phyloP scores from a whole-genome alignment of 805 yeast genomes.

The Lachancea cidri region DNA sequence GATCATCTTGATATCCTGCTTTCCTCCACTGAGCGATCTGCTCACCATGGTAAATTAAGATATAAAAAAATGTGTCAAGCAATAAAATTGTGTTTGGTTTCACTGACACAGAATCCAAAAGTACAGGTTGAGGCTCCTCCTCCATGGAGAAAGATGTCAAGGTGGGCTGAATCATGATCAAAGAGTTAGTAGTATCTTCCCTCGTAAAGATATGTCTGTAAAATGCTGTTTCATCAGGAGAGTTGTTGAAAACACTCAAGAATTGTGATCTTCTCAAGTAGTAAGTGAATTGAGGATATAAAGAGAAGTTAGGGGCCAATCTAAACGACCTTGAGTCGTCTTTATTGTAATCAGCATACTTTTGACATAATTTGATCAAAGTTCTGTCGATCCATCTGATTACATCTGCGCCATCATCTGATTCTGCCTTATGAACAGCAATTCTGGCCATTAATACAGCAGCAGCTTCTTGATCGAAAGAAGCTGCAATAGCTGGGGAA shows the following conservation, averaged over 20 bases:
- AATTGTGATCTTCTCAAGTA: slow-evolving; percentile 95
- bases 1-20: slow-evolving; percentile 87
- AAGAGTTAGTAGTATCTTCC: slow-evolving; percentile 87
- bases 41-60: slow-evolving; percentile 91
- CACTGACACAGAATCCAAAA: slow-evolving; percentile 88
- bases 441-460: slow-evolving; percentile 90
- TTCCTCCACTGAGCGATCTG: slow-evolving; percentile 95
- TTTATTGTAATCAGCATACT: slow-evolving; percentile 88
- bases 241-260: slow-evolving; percentile 91
- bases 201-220: slow-evolving; percentile 87
- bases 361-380: slow-evolving; percentile 82
- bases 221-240: slow-evolving; percentile 98
- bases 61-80: slow-evolving; percentile 94
- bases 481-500: slow-evolving; percentile 46
- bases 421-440: slow-evolving; percentile 74
- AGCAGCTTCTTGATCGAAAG: slow-evolving; percentile 99
- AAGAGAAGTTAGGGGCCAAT: slow-evolving; percentile 73
- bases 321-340: slow-evolving; percentile 80
- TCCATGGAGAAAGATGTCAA: slow-evolving; percentile 79
- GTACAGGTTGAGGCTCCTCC: slow-evolving; percentile 84
- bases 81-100: slow-evolving; percentile 82
- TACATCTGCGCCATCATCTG: slow-evolving; percentile 89
- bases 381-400: slow-evolving; percentile 93
- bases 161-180: slow-evolving; percentile 97
- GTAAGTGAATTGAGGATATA: slow-evolving; percentile 94